These are phyloP conservation scores for Verticillium tricorpus DNA, from an alignment of 2,329 filamentous ascomycete genomes.

Conservation along the genomic window DNA sequence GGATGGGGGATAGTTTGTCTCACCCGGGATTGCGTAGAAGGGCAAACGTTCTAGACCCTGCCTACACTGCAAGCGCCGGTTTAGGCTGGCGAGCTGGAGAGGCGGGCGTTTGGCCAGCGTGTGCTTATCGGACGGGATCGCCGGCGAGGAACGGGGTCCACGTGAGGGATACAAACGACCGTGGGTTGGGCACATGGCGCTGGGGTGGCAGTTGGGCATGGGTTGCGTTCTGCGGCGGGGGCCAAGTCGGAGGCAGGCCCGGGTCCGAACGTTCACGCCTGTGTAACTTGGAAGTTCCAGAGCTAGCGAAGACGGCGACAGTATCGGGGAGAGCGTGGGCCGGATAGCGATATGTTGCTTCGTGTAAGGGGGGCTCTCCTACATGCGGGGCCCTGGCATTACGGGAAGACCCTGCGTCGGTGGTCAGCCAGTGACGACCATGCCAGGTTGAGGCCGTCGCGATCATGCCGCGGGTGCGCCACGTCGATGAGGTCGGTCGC, in stretches of 20 bases:
- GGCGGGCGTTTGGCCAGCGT: background rate
- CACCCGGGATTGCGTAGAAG: background rate
- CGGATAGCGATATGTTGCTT: background rate
- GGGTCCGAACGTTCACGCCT: background rate
- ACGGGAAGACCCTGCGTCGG: background rate
- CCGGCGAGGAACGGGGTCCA: background rate
- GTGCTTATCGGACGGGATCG: background rate
- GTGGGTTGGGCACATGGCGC: background rate
- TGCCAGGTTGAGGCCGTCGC: background rate
- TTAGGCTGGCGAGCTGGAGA: background rate
- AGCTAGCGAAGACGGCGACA: background rate
- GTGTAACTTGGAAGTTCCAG: background rate
- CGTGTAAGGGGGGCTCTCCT: background rate
- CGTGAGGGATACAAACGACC: background rate
- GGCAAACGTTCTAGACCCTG: background rate
- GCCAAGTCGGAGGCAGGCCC: background rate
- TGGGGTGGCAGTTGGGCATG: background rate
- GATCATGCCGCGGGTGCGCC: background rate
- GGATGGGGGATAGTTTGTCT: background rate
- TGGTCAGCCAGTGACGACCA: background rate
- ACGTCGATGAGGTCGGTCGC: background rate
- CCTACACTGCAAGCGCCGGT: background rate
- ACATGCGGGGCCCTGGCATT: too few relatives aligned
- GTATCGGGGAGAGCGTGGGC: background rate
- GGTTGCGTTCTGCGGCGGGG: background rate